These are phyloP conservation scores for Parathielavia appendiculata DNA, from an alignment of 495 filamentous ascomycete species.

Conservation along the genomic window DNA sequence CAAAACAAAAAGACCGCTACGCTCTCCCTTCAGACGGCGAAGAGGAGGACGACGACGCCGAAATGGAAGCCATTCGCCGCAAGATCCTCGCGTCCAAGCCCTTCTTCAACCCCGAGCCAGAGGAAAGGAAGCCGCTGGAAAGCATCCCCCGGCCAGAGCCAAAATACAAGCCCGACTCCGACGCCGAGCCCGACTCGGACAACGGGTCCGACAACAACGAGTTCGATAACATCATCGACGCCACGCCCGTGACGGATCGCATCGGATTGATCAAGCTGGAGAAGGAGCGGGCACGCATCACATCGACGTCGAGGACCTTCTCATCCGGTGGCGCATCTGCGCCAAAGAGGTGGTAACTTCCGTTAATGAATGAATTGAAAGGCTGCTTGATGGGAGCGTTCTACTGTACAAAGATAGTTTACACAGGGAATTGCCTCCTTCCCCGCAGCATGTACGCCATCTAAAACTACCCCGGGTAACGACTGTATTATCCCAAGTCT, in stretches of 20 bases:
- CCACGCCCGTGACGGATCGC: constrained; percentile 77
- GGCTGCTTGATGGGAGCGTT: not conserved
- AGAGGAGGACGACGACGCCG: constrained; percentile 66
- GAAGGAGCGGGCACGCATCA: constrained; percentile 38
- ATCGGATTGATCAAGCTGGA: constrained; percentile 54
- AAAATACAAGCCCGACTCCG: constrained; percentile 55
- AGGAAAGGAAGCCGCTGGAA: constrained; percentile 49
- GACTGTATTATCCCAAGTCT: not conserved
- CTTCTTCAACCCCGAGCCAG: constrained; percentile 60
- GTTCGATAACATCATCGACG: constrained; percentile 89
- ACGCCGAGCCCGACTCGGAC: constrained; percentile 67
- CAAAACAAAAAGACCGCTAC: constrained; percentile 55
- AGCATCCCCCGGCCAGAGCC: constrained; percentile 51
- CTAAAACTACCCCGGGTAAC: not conserved
- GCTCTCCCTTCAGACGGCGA: constrained; percentile 60
- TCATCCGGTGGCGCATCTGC: constrained; percentile 28
- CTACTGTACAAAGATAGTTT: constrained; percentile 13
- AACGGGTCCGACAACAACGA: constrained; percentile 45
- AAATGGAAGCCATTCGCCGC: constrained; percentile 86
- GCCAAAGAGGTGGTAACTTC: constrained; percentile 25
- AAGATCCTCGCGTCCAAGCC: constrained; percentile 81
- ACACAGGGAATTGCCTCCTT: not conserved
- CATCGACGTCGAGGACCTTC: constrained; percentile 29
- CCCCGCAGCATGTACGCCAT: not conserved
- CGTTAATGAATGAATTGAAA: not conserved